These are phyloP conservation scores for Colletotrichum horii DNA, from an alignment of 2,329 filamentous ascomycete genomes.

Conservation along the genomic window DNA sequence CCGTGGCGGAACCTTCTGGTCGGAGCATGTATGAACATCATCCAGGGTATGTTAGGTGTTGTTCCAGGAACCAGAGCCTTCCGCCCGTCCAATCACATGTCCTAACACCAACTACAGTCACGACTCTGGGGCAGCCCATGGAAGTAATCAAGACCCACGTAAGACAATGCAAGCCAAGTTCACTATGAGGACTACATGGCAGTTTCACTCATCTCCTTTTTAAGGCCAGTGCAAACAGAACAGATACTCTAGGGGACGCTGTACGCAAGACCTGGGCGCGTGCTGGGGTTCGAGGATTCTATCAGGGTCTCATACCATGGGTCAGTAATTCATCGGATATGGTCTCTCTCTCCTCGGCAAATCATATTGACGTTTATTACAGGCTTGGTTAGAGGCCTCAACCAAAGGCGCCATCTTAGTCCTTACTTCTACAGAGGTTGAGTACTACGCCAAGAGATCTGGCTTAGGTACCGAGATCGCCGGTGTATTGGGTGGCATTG, in stretches of 20 bases:
- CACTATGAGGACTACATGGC: neutral
- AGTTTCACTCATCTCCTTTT: neutral
- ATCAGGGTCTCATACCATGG: constrained; percentile 23
- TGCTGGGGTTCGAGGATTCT: constrained; percentile 12
- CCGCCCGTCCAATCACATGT: neutral
- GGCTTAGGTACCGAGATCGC: neutral
- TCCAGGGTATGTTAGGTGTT: neutral
- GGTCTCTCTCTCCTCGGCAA: too few relatives aligned
- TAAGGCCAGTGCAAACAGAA: neutral
- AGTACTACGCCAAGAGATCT: neutral
- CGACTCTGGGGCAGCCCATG: constrained; percentile 21
- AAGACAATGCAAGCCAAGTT: neutral
- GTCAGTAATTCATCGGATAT: neutral
- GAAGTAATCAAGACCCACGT: constrained; percentile 23
- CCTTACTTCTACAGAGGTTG: neutral
- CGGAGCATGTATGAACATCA: neutral
- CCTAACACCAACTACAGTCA: neutral
- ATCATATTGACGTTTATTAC: neutral
- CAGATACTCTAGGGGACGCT: constrained; percentile 5
- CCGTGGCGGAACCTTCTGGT: constrained; percentile 1
- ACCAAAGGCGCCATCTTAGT: constrained; percentile 3
- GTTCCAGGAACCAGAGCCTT: fast-evolving
- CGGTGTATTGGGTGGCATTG: constrained; percentile 15
- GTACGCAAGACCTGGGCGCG: constrained; percentile 13
- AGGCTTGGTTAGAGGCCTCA: constrained; percentile 17